Conservation (phyloP, 768 basidiomycete species). For the Boletus patriciae region DNA sequence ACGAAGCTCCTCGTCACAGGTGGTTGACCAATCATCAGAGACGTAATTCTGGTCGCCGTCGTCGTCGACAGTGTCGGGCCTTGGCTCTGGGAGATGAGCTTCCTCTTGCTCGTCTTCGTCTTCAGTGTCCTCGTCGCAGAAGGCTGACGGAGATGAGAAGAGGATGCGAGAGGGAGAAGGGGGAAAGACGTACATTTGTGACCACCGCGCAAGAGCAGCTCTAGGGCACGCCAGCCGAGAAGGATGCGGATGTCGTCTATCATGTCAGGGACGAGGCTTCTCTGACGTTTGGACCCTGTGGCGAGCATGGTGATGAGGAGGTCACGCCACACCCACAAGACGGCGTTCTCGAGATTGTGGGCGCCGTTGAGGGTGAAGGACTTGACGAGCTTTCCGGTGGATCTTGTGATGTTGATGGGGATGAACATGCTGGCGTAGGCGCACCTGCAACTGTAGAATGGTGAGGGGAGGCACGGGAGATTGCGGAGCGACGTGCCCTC, state of each 20-base stretch:
- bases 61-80: constrained; percentile 29
- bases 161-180: neutral
- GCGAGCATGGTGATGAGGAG: constrained; percentile 58
- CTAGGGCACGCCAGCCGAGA: constrained; percentile 52
- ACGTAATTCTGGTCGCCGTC: constrained; percentile 31
- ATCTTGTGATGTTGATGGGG: constrained; percentile 44
- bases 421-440: constrained; percentile 47
- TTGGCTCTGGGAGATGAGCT: neutral
- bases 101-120: constrained; percentile 26
- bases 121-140: constrained; percentile 19
- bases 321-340: constrained; percentile 72
- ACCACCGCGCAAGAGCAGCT: constrained; percentile 59
- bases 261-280: constrained; percentile 47
- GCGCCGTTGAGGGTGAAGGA: constrained; percentile 50
- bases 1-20: constrained; percentile 25
- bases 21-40: constrained; percentile 22
- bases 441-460: constrained; percentile 52
- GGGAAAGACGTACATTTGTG: constrained; percentile 34
- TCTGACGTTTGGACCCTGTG: constrained; percentile 30
- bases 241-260: constrained; percentile 55
- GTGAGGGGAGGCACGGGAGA: neutral
- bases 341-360: constrained; percentile 43
- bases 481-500: constrained; percentile 35
- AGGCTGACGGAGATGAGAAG: neutral
- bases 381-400: constrained; percentile 46